A percentile compares a stretch with the other conserved stretches of the same genome.
These are phyloP conservation scores for Rhynchosporium agropyri DNA, from an alignment of 2,329 filamentous ascomycete genomes.

Conservation along the genomic window DNA sequence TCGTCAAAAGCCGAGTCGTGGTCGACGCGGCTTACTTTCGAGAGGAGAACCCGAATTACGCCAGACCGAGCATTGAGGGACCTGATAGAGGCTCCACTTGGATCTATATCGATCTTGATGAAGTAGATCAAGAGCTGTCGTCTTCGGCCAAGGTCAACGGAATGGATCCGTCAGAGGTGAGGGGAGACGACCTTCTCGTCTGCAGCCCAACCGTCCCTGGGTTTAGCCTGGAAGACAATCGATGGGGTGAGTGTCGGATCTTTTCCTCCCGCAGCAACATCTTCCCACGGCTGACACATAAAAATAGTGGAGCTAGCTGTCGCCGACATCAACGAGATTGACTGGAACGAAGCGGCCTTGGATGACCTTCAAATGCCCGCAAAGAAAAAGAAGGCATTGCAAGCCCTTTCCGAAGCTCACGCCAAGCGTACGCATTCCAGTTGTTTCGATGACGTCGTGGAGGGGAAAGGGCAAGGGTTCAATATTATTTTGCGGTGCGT, in stretches of 20 bases:
- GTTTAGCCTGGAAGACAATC: constrained; percentile 21
- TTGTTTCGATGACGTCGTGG: constrained; percentile 15
- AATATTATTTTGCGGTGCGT: constrained; percentile 21
- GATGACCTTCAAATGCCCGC: constrained; percentile 31
- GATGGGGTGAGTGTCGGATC: constrained; percentile 21
- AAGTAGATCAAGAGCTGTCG: background rate
- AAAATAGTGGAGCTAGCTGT: constrained; percentile 28
- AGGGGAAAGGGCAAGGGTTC: constrained; percentile 13
- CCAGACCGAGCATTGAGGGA: constrained; percentile 22
- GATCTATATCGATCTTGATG: constrained; percentile 7
- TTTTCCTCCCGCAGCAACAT: constrained; percentile 9
- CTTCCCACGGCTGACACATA: constrained; percentile 21
- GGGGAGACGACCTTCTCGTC: constrained; percentile 24
- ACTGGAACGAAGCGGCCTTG: constrained; percentile 18
- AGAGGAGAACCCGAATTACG: constrained; percentile 38
- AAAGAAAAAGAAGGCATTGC: constrained; percentile 31
- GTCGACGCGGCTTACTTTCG: constrained; percentile 38
- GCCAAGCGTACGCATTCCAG: background rate
- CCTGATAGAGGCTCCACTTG: background rate
- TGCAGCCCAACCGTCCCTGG: constrained; percentile 22
- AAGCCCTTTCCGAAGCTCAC: constrained; percentile 20
- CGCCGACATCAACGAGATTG: constrained; percentile 27
- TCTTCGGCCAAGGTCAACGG: constrained; percentile 17
- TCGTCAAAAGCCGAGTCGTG: constrained; percentile 38
- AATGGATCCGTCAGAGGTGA: constrained; percentile 27